Evolutionary conservation across 495 filamentous ascomycete species (phyloP), one percentile per base, ranked within the genome.

Genomic region (Aspergillus saccharolyticus): DNA sequence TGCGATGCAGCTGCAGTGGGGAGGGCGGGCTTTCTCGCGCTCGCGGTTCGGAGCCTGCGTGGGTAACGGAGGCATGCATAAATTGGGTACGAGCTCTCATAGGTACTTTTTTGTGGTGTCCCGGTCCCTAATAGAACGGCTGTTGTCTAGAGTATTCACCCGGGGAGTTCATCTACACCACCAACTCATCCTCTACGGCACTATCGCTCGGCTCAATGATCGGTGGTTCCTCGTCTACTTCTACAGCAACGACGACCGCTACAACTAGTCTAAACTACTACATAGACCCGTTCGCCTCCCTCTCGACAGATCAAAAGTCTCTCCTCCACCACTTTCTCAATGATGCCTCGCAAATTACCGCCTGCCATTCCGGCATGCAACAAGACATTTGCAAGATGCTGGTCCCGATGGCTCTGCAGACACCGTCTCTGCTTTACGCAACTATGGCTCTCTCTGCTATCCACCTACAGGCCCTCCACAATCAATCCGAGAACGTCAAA

Each of bases 381-480:
- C 65, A 70, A 44, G 74, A 77, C 47, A 78, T 78, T 52, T 77
- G 74, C 62, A 67, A 67, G 30, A 78, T 78, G 75, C 63, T 78
- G 7, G 68, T 78, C 16, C 75, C 75, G 14, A 77, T 76, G 73
- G 75, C 75, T 28, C 64, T 78, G 0, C 74, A 78, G 53, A 77
- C 74, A 10, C 75, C 75, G 8, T 77, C 74, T 0, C 61, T 78
- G 44, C 70, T 78, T 8, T 75, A 78, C 53, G 75, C 75, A 19
- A 78, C 75, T 16, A 74, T 74, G 54, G 74, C 75, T 4, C 63
- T 78, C n/a, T 78, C 75, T 18, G 75, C 75, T 24, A 77, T 78
- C 53, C 75, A 78, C 51, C 62, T 78, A 2, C 70, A 78, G 59
- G 74, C 74, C 21, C 58, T 76, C 47, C 67, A 75, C 25, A 76